Base-by-base conservation (phyloP, 352 stramenopile genomes). In the Globisporangium cylindrosporum region DNA sequence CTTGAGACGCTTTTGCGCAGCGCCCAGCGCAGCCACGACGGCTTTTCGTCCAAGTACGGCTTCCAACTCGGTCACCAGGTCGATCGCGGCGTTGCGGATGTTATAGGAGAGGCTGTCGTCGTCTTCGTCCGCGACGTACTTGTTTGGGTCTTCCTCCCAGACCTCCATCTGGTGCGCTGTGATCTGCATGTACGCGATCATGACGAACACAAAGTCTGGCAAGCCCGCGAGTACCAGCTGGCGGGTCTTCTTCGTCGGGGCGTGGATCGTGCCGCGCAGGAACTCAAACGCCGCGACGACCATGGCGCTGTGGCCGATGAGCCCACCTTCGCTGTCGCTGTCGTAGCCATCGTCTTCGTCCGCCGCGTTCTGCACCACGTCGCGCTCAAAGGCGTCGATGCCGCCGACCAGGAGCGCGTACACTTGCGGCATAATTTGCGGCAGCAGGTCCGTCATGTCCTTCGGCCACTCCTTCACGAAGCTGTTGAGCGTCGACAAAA, bases 181-280 rank as follows among this genome's bases (percentile, higher is more conserved):
- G 64, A 95, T 95, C 58, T 93, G 85, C 84, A 93, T 92, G 76
- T 93, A 95, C 49, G 76, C 81, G 65, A 95, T 84, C 81, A 93
- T 89, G 48, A 90, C 77, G 58, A 81, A 89, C 4, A 93, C 81
- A 71, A 95, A 87, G 56, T 91, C 82, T 0, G 75, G 55, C n/a
- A 95, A 70, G 22, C 74, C 82, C 8, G 55, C 46, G 9, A 89
- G 58, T 27, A 95, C 76, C 0, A 93, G 63, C 46, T 85, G 75
- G 1, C 82, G 78, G 3, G 86, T 95, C 75, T 93, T 92, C 72
- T 93, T 93, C 20, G 85, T 93, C 25, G 88, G 86, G 5, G 88
- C 79, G 53, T 93, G 82, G 46, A 92, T 73, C 24, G 81, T 87
- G 34, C 73, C 81, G 55, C 79, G 86, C 43, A 95, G 56, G 53